Percentiles rank a stretch among this genome's conserved stretches.
Conservation (phyloP, 139 green algal species). For the Closterium sp. region DNA sequence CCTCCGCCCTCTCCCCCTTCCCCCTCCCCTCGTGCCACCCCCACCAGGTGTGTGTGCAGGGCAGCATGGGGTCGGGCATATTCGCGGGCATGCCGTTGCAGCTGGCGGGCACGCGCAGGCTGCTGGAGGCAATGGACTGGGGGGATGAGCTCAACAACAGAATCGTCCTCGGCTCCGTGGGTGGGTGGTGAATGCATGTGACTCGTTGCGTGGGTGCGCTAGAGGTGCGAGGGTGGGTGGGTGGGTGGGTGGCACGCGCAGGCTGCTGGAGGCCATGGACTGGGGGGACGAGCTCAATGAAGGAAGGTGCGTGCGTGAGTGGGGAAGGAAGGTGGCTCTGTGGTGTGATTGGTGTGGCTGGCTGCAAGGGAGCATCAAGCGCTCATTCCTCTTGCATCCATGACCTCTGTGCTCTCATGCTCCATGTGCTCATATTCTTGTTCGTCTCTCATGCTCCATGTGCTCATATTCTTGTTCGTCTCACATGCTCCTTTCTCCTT, state of each 20-base stretch:
- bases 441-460: too few relatives aligned
- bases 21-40: too few relatives aligned
- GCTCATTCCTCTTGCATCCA: too few relatives aligned
- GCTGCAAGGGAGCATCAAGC: too few relatives aligned
- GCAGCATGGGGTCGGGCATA: constrained; percentile 73
- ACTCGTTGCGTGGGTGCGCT: not conserved
- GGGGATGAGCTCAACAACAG: constrained; percentile 54
- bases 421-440: too few relatives aligned
- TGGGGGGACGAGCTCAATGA: constrained; percentile 60
- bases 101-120: constrained; percentile 62
- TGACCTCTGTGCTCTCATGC: too few relatives aligned
- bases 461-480: too few relatives aligned
- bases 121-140: constrained; percentile 85
- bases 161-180: constrained; percentile 41
- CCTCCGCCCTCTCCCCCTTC: too few relatives aligned
- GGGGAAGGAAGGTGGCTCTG: too few relatives aligned
- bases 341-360: too few relatives aligned
- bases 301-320: constrained; percentile 20
- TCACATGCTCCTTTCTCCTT: not conserved
- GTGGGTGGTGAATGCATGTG: not conserved
- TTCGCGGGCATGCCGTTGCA: constrained; percentile 75
- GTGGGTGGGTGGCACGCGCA: constrained; percentile 56
- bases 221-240: not conserved
- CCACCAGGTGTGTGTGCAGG: constrained; percentile 54
- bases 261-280: constrained; percentile 80